A percentile compares a stretch with the other conserved stretches of the same genome.
Conservation (phyloP, 1,284 basidiomycete species). For the Cutaneotrichosporon dermatis region DNA sequence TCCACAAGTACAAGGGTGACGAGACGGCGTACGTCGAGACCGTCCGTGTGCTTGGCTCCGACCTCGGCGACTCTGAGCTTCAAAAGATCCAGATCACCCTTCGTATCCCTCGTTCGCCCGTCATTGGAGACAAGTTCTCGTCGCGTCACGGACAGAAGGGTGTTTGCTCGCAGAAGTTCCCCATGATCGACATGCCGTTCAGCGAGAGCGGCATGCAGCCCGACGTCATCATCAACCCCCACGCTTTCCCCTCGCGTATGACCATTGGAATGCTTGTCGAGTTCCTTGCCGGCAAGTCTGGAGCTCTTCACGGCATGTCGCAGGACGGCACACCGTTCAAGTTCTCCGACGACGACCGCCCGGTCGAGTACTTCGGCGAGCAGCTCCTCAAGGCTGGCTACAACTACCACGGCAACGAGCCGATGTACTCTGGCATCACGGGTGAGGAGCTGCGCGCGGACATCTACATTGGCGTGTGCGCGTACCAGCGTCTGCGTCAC, state of each 20-base stretch:
- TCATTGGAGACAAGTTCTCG: conserved; percentile 99
- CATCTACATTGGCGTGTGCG: conserved; percentile 97
- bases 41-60: conserved; percentile 85
- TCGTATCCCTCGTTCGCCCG: conserved; percentile 88
- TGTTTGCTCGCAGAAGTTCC: conserved; percentile 99
- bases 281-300: conserved; percentile 97
- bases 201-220: conserved; percentile 98
- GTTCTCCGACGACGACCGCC: conserved; percentile 95
- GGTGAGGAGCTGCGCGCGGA: conserved; percentile 97
- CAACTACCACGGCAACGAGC: conserved; percentile 98
- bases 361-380: conserved; percentile 94
- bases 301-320: conserved; percentile 94
- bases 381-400: conserved; percentile 92
- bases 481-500: conserved; percentile 97
- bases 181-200: conserved; percentile 97
- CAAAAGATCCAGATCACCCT: conserved; percentile 94
- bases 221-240: conserved; percentile 99
- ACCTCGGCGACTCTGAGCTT: conserved; percentile 78
- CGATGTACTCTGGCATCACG: conserved; percentile 99
- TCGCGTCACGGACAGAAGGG: conserved; percentile 99
- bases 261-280: conserved; percentile 99
- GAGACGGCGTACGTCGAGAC: conserved; percentile 87
- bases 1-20: conserved; percentile 96
- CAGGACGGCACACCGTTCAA: conserved; percentile 98
- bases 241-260: conserved; percentile 99